Evolutionary conservation across 495 filamentous ascomycete species (phyloP).

Genomic region (Geopyxis carbonaria): DNA sequence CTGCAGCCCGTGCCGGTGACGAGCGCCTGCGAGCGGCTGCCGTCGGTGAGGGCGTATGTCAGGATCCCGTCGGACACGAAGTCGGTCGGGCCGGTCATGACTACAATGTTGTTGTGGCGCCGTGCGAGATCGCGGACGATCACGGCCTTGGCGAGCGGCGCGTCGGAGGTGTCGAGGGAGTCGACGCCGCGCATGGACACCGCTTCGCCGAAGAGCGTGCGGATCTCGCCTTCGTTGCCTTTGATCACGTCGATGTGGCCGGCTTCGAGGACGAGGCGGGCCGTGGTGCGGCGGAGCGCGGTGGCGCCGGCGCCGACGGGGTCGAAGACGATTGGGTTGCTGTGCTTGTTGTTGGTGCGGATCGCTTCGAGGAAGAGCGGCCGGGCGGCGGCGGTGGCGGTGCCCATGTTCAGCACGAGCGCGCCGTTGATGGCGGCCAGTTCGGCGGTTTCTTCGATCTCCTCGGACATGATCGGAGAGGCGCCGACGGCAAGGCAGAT

Average conservation of each 20-base stretch:
- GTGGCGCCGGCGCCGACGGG: slow-evolving; percentile 88
- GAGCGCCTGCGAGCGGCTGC: slow-evolving; percentile 55
- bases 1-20: slow-evolving; percentile 84
- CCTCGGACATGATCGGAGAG: slow-evolving; percentile 85
- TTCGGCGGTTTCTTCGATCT: slow-evolving; percentile 66
- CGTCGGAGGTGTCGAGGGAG: not conserved
- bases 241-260: slow-evolving; percentile 82
- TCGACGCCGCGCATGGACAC: slow-evolving; percentile 81
- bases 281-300: slow-evolving; percentile 46
- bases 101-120: slow-evolving; percentile 41
- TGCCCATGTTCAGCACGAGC: slow-evolving; percentile 91
- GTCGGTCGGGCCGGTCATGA: slow-evolving; percentile 71
- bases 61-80: slow-evolving; percentile 57
- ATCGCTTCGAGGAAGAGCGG: slow-evolving; percentile 36
- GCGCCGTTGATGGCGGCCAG: slow-evolving; percentile 47
- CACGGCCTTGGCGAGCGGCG: slow-evolving; percentile 34
- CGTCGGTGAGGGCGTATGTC: slow-evolving; percentile 54
- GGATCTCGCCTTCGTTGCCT: slow-evolving; percentile 85
- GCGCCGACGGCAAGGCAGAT: slow-evolving; percentile 70
- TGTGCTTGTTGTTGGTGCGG: slow-evolving; percentile 59
- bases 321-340: slow-evolving; percentile 67
- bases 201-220: slow-evolving; percentile 37
- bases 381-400: slow-evolving; percentile 51
- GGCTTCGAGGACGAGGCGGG: slow-evolving; percentile 50
- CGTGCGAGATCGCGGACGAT: slow-evolving; percentile 48